Evolutionary conservation across 2,329 filamentous ascomycete species (phyloP), one percentile per base, ranked within the genome.

Genomic region (Pseudogymnoascus sp.): DNA sequence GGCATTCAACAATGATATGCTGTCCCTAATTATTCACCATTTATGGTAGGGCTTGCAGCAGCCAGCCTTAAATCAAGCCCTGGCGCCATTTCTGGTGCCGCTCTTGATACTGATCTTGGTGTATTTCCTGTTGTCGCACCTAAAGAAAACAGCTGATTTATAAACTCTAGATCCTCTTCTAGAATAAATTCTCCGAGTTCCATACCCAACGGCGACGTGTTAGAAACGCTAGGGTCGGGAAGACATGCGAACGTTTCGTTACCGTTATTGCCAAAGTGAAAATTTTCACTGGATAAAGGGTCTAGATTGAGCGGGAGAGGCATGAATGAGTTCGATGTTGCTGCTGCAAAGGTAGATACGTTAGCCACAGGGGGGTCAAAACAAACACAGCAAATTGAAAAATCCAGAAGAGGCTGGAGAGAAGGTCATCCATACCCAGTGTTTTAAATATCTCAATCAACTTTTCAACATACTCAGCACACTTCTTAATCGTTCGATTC

Each of bases 111-210:
- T n/a, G n/a, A 40, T 18, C 37, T 8, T 40, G 37, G 37, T 40
- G 37, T 40, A 40, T 40, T 40, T 40, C n/a, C 37, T 40, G 37
- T 40, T 18, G 37, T 40, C 37, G 37, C 37, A 18, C 37, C 37
- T 9, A 40, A 40, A 16, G 6, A 6, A 40, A 40, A 18, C 37
- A 40, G 14, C 53, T 62, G 43, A 36, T 70, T 68, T 37, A 71
- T 60, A 56, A 69, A 71, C 1, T 67, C 69, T 12, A 75, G 65
- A 64, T 75, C 73, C 12, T 70, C 71, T 59, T 76, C 73, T 37
- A 75, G 64, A 69, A 76, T 72, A 56, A 76, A 76, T 63, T 76
- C 73, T 1, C 75, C 73, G 21, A 75, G 64, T 43, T 76, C 74
- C 67, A 74, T 69, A 0, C 73, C 70, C 36, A 75, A 65, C 5